These are phyloP conservation scores for Rhizophagus prolifer DNA, from an alignment of 192 early-diverging fungal genomes.

Conservation along the genomic window DNA sequence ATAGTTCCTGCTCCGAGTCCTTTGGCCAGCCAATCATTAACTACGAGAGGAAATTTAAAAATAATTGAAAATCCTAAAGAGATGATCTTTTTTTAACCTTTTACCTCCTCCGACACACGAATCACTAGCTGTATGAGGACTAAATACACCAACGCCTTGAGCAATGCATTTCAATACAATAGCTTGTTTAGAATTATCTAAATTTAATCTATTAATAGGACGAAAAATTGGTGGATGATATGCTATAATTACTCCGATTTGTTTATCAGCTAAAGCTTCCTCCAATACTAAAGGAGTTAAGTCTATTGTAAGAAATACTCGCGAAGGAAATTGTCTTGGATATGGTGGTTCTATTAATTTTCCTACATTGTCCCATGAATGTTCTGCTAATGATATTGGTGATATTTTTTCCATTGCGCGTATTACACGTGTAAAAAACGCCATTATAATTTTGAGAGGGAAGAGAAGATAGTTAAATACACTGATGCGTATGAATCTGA, in stretches of 20 bases:
- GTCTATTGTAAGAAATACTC: slow-evolving; percentile 91
- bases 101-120: slow-evolving; percentile 69
- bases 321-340: slow-evolving; percentile 53
- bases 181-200: slow-evolving; percentile 75
- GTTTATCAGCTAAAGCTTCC: slow-evolving; percentile 72
- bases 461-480: not conserved
- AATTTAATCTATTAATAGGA: slow-evolving; percentile 72
- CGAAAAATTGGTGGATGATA: slow-evolving; percentile 95
- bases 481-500: too few relatives aligned
- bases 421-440: slow-evolving; percentile 51
- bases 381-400: slow-evolving; percentile 77
- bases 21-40: slow-evolving; percentile 91
- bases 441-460: not conserved
- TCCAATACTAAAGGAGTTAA: slow-evolving; percentile 75
- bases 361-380: slow-evolving; percentile 94
- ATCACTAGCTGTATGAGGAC: slow-evolving; percentile 91
- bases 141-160: slow-evolving; percentile 82
- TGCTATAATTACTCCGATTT: slow-evolving; percentile 83
- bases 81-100: not conserved
- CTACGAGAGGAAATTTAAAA: slow-evolving; percentile 28
- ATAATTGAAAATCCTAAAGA: not conserved
- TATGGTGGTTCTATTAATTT: slow-evolving; percentile 83
- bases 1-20: slow-evolving; percentile 53
- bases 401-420: slow-evolving; percentile 80
- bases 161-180: slow-evolving; percentile 82